These are phyloP conservation scores for Nymphaea thermarum DNA, from an alignment of 164 flowering plant genomes.

Conservation along the genomic window DNA sequence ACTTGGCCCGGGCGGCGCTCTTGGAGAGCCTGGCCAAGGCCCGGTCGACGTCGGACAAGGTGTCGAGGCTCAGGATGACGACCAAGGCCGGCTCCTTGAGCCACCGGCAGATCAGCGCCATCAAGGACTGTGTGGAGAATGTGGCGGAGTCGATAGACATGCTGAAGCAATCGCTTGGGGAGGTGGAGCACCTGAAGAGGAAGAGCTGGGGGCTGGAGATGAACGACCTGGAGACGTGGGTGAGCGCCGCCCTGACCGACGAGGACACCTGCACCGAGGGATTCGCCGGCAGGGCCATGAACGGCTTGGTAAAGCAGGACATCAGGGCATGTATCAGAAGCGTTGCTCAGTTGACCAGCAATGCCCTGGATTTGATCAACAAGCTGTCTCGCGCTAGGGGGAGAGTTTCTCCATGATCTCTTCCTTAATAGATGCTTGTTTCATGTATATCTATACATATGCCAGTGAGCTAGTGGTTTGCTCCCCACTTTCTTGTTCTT, in stretches of 20 bases:
- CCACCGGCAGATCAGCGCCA: conserved; percentile 24
- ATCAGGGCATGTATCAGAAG: conserved; percentile 16
- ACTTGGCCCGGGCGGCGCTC: conserved; percentile 28
- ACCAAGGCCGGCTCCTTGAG: conserved; percentile 6
- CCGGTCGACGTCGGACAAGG: conserved; percentile 11
- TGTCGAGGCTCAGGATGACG: conserved; percentile 8
- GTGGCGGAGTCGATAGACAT: conserved; percentile 36
- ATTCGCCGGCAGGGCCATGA: conserved; percentile 17
- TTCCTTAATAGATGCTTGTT: too few species aligned
- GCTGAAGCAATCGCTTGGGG: conserved; percentile 29
- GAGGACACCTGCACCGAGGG: conserved; percentile 55
- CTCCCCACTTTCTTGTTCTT: too few species aligned
- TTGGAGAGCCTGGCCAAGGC: conserved; percentile 21
- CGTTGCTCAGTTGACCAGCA: conserved; percentile 36
- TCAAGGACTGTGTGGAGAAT: conserved; percentile 37
- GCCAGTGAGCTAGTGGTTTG: too few species aligned
- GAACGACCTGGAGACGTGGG: conserved; percentile 47
- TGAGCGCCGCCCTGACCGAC: conserved; percentile 52
- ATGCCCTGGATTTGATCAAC: conserved; percentile 43
- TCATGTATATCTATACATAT: too few species aligned
- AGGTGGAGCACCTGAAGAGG: conserved; percentile 23
- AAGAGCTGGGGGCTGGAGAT: conserved; percentile 23
- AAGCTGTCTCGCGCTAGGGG: not conserved
- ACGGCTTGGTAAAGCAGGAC: conserved; percentile 13
- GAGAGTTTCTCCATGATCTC: not conserved